These are phyloP conservation scores for Eremochloa ophiuroides DNA, from an alignment of 176 grass and related monocot species.

Conservation along the genomic window DNA sequence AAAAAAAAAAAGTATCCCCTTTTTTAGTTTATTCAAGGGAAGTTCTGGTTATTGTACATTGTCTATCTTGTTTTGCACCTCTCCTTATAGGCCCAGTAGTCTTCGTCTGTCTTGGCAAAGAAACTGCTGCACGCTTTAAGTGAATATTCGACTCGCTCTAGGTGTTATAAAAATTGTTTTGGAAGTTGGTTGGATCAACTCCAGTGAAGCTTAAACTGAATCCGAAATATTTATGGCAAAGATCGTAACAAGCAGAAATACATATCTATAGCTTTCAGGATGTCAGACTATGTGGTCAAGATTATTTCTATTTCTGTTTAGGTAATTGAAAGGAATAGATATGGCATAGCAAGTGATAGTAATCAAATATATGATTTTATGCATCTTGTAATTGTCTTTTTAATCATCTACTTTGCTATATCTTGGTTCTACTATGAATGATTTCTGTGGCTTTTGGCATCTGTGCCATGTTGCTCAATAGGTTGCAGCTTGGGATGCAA, in stretches of 20 bases:
- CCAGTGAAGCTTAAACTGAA: conserved; percentile 2
- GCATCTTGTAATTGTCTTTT: conserved; percentile 1
- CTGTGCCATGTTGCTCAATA: conserved; percentile 33
- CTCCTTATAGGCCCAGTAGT: neutral
- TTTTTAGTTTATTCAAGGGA: neutral
- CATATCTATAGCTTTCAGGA: conserved; percentile 4
- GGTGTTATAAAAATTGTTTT: neutral
- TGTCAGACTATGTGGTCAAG: conserved; percentile 1
- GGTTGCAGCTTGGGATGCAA: conserved; percentile 95
- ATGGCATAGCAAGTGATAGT: conserved; percentile 5
- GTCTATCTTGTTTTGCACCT: neutral
- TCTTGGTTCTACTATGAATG: neutral
- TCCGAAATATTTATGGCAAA: neutral
- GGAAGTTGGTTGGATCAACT: neutral
- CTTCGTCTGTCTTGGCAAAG: neutral
- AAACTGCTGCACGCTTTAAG: neutral
- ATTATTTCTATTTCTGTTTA: neutral
- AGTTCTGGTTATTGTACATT: neutral
- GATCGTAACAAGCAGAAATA: conserved; percentile 12
- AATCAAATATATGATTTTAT: neutral
- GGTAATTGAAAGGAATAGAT: conserved; percentile 6
- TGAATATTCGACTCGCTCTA: neutral
- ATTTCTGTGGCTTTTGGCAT: conserved; percentile 26
- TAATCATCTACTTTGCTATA: conserved; percentile 10
- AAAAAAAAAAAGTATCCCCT: neutral